Percentiles rank a stretch among this genome's conserved stretches.
Conservation (phyloP, 257 asterid genomes). For the Nicotiana tabacum region DNA sequence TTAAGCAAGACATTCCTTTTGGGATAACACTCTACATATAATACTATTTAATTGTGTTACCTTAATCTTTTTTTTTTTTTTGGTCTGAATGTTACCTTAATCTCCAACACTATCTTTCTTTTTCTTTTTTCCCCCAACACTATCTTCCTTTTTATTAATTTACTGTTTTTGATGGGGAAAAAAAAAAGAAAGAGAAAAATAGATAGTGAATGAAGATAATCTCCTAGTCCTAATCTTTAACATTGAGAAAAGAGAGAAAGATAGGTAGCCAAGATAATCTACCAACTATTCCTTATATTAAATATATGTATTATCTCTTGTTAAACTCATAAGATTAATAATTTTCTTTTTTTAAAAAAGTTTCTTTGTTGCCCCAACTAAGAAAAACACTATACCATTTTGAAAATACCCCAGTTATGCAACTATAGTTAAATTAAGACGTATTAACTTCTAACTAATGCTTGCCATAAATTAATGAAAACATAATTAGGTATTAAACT, state of each 20-base stretch:
- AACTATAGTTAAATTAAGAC: not conserved
- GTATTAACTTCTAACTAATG: not conserved
- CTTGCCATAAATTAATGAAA: not conserved
- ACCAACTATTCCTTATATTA: not conserved
- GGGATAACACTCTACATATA: not conserved
- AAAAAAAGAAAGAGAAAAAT: not conserved
- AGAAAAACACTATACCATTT: not conserved
- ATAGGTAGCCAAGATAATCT: not conserved
- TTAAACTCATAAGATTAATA: not conserved
- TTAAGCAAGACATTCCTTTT: not conserved
- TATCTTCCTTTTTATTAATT: not conserved
- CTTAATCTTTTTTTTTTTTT: not conserved
- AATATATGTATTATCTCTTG: not conserved
- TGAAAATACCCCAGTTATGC: not conserved
- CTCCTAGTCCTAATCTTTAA: not conserved
- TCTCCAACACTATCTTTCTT: not conserved
- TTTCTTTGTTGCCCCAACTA: too few species aligned
- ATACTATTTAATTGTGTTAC: not conserved
- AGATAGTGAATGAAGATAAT: constrained; percentile 13
- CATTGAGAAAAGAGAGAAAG: not conserved
- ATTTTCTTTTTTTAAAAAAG: not conserved
- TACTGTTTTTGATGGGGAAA: not conserved
- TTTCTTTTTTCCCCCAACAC: not conserved
- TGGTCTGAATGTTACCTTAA: too few species aligned
- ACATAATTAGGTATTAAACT: too few species aligned